Evolutionary conservation across 495 filamentous ascomycete genomes (phyloP).

Genomic region (Neurospora hispaniola): DNA sequence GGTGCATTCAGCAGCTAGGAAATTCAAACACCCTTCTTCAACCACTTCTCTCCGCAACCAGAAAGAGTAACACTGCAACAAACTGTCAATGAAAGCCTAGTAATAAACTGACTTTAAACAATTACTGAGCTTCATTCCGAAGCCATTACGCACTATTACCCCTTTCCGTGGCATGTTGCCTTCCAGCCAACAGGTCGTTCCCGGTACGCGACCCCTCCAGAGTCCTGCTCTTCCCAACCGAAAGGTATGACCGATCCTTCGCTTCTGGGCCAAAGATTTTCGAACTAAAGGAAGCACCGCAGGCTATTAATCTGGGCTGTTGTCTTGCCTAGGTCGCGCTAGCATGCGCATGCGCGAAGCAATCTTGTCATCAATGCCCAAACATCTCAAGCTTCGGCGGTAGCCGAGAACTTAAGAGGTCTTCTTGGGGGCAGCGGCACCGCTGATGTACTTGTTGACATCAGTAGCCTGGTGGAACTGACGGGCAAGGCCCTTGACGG

Average conservation of each 20-base stretch:
- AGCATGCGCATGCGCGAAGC: conserved; percentile 2
- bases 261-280: background rate
- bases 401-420: conserved; percentile 22
- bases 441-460: conserved; percentile 53
- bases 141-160: background rate
- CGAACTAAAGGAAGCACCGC: background rate
- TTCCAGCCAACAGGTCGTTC: background rate
- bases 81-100: background rate
- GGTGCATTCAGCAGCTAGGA: background rate
- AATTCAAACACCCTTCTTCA: background rate
- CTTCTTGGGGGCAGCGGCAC: conserved; percentile 44
- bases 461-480: conserved; percentile 76
- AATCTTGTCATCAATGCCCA: conserved; percentile 2
- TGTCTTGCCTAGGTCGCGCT: conserved; percentile 7
- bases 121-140: background rate
- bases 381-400: background rate
- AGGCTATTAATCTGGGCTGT: background rate
- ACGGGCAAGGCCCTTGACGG: conserved; percentile 59
- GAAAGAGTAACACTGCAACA: background rate
- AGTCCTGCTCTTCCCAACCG: background rate
- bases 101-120: background rate
- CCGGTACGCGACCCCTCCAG: background rate
- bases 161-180: background rate
- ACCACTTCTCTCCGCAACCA: background rate
- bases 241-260: background rate